Evolutionary conservation across 108 stramenopile species (phyloP), one percentile per base, ranked within the genome.

Genomic region (Cyclostephanos invisitatus): DNA sequence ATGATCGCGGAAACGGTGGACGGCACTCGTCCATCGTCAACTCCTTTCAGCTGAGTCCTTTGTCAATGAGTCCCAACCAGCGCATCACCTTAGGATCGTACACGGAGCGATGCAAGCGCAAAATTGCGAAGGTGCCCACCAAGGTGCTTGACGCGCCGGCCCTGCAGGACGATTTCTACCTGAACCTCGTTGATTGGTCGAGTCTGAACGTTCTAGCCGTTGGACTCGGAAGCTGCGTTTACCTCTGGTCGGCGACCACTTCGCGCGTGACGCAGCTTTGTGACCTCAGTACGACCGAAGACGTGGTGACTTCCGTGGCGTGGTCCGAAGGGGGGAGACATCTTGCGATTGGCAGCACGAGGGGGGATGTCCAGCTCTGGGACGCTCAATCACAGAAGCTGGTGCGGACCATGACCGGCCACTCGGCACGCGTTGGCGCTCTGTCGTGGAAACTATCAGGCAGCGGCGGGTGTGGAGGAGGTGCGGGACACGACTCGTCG

Each of bases 101-200:
- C 29, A 85, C 89, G 0, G 78, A 79, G n/a, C 70, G 64, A 66
- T 73, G 86, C 42, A 79, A 87, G 36, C 84, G 95, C 21, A 77
- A 87, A 37, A 97, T 97, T 68, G 80, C 91, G 46, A 96, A 96
- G 81, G 92, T 95, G 8, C 97, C 98, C 25, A 97, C 96, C 63
- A 98, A 98, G 82, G 97, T 98, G n/a, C 82, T 99, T 51, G 98
- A 99, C 84, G 99, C 99, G 7, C 99, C 99, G 0, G 86, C 91
- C 22, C 85, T 99, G 17, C 91, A 93, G 78, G 99, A 99, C 81
- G 99, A 99, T 81, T 99, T 98, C 75, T 99, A 99, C 70, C 80
- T 99, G 53, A 98, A 98, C 66, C 80, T 99, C 7, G 97, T 99
- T 20, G 96, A 97, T 77, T 99, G 99, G 99, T 89, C 88, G 4